Conservation (phyloP, 352 stramenopile genomes). For the Globisporangium carolinianum region DNA sequence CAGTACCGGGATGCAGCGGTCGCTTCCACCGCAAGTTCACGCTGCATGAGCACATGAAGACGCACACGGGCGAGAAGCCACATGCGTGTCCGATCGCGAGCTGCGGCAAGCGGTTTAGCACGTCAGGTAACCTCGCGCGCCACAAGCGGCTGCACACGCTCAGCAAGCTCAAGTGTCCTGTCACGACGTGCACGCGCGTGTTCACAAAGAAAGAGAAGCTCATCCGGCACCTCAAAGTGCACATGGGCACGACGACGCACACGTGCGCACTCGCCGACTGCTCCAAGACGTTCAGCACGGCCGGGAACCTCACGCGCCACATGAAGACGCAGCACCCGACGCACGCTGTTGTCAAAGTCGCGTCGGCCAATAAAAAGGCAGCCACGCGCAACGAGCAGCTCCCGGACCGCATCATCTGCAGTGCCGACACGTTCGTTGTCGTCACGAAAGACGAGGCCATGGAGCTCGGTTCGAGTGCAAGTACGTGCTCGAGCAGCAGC, state of each 20-base stretch:
- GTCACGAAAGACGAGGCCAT: neutral
- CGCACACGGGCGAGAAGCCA: conserved; percentile 69
- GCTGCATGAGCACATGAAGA: conserved; percentile 70
- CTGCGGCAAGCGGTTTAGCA: conserved; percentile 68
- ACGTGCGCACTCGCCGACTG: conserved; percentile 43
- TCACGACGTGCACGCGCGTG: conserved; percentile 33
- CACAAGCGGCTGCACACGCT: conserved; percentile 54
- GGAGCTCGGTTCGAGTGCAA: neutral
- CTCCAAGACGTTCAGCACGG: conserved; percentile 60
- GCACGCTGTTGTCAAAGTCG: neutral
- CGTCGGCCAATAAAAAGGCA: neutral
- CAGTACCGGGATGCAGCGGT: conserved; percentile 34
- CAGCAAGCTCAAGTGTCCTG: conserved; percentile 39
- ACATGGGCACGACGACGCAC: conserved; percentile 40
- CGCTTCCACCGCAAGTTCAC: conserved; percentile 71
- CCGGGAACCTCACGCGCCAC: conserved; percentile 62
- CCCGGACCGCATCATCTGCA: conserved; percentile 4
- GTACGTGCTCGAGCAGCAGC: neutral
- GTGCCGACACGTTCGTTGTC: no score
- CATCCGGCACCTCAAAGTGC: conserved; percentile 38
- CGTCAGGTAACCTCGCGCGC: conserved; percentile 62
- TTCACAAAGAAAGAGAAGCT: conserved; percentile 51
- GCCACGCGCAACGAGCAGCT: neutral
- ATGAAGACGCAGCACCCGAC: conserved; percentile 52
- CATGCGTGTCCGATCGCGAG: conserved; percentile 40